phyloP scores from a whole-genome alignment of 352 stramenopile genomes.

The Pythium myriotylum region DNA sequence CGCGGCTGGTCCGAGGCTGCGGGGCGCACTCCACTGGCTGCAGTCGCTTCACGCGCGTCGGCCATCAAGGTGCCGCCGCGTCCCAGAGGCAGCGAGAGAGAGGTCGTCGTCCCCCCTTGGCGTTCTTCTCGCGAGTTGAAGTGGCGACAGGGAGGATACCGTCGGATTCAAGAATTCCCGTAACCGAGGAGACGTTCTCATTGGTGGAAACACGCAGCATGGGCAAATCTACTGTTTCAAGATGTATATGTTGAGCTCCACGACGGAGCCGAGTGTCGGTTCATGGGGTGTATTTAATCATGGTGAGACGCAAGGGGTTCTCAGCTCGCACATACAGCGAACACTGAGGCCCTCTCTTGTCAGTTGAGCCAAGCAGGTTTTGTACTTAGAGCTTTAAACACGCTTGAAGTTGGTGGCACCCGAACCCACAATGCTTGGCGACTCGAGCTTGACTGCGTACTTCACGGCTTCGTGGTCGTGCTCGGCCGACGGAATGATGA shows the following conservation, averaged over 20 bases:
- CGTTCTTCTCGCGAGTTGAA: conserved; percentile 24
- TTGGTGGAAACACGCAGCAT: conserved; percentile 17
- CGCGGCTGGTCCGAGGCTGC: conserved; percentile 11
- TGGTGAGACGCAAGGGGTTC: too few relatives aligned
- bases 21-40: conserved; percentile 27
- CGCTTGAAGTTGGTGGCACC: conserved; percentile 82
- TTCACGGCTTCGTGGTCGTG: conserved; percentile 66
- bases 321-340: neutral
- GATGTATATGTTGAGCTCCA: conserved; percentile 4
- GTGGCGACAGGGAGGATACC: conserved; percentile 23
- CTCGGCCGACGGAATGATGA: conserved; percentile 79
- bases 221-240: conserved; percentile 11
- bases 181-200: too few relatives aligned
- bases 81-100: conserved; percentile 9
- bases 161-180: too few relatives aligned
- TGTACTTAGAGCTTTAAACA: conserved; percentile 47
- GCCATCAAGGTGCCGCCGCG: neutral
- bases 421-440: conserved; percentile 78
- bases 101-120: neutral
- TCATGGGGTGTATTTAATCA: too few relatives aligned
- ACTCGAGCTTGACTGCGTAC: conserved; percentile 76
- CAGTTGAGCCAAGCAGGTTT: neutral
- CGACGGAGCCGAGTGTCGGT: too few relatives aligned
- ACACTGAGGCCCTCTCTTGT: neutral
- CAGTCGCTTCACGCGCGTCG: conserved; percentile 17